Evolutionary conservation across 1,139 yeast genomes (phyloP).

Genomic region (Saccharomyces hybrid): DNA sequence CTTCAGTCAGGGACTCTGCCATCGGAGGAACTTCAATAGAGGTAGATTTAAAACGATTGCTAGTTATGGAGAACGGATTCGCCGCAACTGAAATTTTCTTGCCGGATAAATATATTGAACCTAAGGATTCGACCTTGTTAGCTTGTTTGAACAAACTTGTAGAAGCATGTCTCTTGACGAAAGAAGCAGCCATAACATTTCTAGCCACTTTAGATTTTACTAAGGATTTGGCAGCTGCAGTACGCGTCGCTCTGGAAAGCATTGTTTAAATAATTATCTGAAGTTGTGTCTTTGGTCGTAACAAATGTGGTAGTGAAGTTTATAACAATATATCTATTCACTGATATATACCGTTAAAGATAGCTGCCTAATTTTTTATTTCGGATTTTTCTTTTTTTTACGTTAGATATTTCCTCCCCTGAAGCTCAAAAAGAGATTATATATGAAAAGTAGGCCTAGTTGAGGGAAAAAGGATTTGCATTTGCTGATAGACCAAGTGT

Average conservation of each 20-base stretch:
- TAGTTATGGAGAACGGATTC: neutral
- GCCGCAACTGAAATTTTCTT: neutral
- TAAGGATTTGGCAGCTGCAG: conserved; percentile 2
- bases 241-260: conserved; percentile 1
- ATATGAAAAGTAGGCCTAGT: neutral
- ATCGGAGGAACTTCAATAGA: conserved; percentile 90
- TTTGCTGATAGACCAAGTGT: neutral
- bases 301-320: neutral
- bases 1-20: conserved; percentile 99
- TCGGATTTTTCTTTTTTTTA: neutral
- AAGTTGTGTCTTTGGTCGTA: neutral
- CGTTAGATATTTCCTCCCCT: neutral
- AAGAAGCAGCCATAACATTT: neutral
- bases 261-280: neutral
- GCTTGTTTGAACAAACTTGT: conserved; percentile 4
- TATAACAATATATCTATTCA: neutral
- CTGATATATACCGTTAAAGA: neutral
- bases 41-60: conserved; percentile 31
- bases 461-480: neutral
- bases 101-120: neutral
- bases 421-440: neutral
- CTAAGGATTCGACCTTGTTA: neutral
- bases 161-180: conserved; percentile 1
- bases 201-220: neutral
- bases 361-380: neutral